Base-by-base conservation (phyloP, 208 protist genomes). In the Wallacemonas sp. region DNA sequence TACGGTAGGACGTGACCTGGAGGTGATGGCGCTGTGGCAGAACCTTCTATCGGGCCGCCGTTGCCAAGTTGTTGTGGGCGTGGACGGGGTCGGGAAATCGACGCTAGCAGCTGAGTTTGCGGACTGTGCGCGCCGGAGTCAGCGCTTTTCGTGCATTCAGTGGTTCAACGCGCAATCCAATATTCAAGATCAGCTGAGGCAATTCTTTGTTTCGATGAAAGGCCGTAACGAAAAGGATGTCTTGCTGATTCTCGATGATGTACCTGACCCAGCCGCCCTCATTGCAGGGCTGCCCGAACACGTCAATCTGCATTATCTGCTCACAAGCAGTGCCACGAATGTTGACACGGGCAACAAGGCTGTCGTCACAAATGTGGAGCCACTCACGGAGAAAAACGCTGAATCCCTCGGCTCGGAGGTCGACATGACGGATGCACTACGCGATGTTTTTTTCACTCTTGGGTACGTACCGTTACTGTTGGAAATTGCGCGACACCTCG, bases 11-110 rank as follows among this genome's bases (percentile, higher is more conserved):
- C 79, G 90, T 24, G 83, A 92, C 27, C 41, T 46, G 2, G 88
- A 91, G 65, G 69, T 96, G 39, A 70, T 86, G 38, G 66, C 68
- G 9, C 73, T 96, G 19, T 96, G 90, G 88, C 90, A 96, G 59
- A 86, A 85, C 61, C 53, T 94, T n/a, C 79, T 96, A 14, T 11
- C 71, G 0, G 86, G 88, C 1, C 79, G 79, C 1, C 87, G 75
- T 27, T 54, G 72, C n/a, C 90, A 96, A 62, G 66, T 80, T n/a
- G 65, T 96, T 9, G 42, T 60, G 17, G 90, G 87, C 22, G 76
- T 85, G 39, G 88, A 96, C 34, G 90, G 90, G 39, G 79, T 96
- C 44, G 90, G 90, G 26, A 96, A 96, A 68, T 94, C 90, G 0
- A 84, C 88, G 0, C 38, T 96, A n/a, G 88, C 86, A 1, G 88